Base-by-base conservation (phyloP, 2,329 filamentous ascomycete species). In the Venturiaceae sp. region DNA sequence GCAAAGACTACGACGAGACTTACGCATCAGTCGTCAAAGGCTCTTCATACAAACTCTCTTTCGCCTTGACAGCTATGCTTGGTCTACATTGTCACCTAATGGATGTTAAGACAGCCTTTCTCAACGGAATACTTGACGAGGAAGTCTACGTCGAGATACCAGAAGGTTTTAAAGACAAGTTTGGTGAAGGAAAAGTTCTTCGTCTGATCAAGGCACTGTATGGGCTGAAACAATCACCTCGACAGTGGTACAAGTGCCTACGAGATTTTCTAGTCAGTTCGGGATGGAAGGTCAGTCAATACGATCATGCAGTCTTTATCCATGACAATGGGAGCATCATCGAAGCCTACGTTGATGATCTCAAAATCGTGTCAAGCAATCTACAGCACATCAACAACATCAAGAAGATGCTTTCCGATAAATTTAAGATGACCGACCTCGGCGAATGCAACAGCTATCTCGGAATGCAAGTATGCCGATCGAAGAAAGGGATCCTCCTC, bases 51-150 rank as follows among this genome's bases (percentile, higher is more conserved):
- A 66, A 65, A 52, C 63, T 62, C 5, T 60, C 68, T 14, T 69
- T 70, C 37, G 63, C 64, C 1, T 60, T 69, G 3, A 62, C 39
- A 1, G 61, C 58, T 11, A 55, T 60, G 5, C 44, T 64, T 2
- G 63, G 64, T 44, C 54, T 63, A 1, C 59, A 69, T 46, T 66
- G 68, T 36, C 53, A 69, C 36, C 63, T 70, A 60, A 69, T 70
- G 59, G 65, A 70, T 58, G 64, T 71, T 36, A 67, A 66, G 57
- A 69, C 66, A 1, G 64, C 67, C 3, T 71, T 71, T 57, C 64
- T 71, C 8, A 63, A 71, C 58, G 61, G 64, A 1, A 44, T 63
- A 5, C 62, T 71, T 28, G 58, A 69, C 5, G 37, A 66, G 37
- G 59, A 63, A 4, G 60, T 71, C 16, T 69, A 66, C 50, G 62